A percentile compares a stretch with the other conserved stretches of the same genome.
phyloP scores from a whole-genome alignment of 1,139 yeast genomes.

The Sugiyamaella pinicola region DNA sequence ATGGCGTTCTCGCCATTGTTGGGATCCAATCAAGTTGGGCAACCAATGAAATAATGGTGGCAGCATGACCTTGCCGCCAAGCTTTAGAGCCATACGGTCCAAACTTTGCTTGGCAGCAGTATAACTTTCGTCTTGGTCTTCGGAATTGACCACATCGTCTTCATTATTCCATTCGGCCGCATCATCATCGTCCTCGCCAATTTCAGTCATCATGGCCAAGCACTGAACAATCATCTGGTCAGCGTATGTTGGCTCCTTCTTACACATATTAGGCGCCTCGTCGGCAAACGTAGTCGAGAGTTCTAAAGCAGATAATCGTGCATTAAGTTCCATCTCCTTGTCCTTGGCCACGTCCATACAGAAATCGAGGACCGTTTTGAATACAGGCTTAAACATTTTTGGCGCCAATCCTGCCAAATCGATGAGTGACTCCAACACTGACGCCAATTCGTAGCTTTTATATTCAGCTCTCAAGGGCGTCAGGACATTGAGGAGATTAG shows the following conservation, averaged over 20 bases:
- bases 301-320: conserved; percentile 87
- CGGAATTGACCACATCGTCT: conserved; percentile 73
- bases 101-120: conserved; percentile 93
- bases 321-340: conserved; percentile 71
- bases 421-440: conserved; percentile 85
- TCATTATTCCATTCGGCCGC: conserved; percentile 86
- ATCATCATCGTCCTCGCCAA: conserved; percentile 79
- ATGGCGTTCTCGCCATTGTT: conserved; percentile 91
- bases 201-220: conserved; percentile 87
- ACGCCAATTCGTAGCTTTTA: conserved; percentile 77
- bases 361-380: conserved; percentile 81
- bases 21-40: conserved; percentile 76
- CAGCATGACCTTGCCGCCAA: conserved; percentile 83
- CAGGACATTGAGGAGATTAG: conserved; percentile 78
- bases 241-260: conserved; percentile 71
- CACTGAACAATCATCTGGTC: conserved; percentile 72
- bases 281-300: conserved; percentile 87
- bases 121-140: conserved; percentile 83
- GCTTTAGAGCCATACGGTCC: conserved; percentile 81
- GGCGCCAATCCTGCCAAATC: conserved; percentile 94
- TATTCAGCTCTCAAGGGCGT: conserved; percentile 81
- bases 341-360: conserved; percentile 80
- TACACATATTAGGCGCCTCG: conserved; percentile 94
- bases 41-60: conserved; percentile 83
- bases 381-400: conserved; percentile 88